Conservation (phyloP, 2,329 filamentous ascomycete species). For the Scopulariopsis brevicaulis region DNA sequence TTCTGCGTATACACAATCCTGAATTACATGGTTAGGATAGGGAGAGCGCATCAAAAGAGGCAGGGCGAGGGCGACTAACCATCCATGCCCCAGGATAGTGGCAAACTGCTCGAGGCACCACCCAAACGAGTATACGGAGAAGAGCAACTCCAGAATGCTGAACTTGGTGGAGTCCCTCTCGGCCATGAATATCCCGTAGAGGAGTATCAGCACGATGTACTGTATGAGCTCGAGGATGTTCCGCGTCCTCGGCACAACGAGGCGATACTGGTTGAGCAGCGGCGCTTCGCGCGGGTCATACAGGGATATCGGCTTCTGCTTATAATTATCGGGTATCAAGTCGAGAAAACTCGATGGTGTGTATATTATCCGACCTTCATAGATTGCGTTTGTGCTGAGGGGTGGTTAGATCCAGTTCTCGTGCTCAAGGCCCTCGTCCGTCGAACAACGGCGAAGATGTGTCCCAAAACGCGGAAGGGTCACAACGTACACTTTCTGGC, state of each 20-base stretch:
- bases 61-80: slow-evolving; percentile 22
- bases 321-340: slow-evolving; percentile 78
- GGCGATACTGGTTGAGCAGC: slow-evolving; percentile 71
- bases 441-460: neutral
- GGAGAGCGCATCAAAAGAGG: neutral
- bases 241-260: slow-evolving; percentile 70
- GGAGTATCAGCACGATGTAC: slow-evolving; percentile 54
- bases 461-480: slow-evolving; percentile 54
- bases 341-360: slow-evolving; percentile 74
- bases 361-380: slow-evolving; percentile 69
- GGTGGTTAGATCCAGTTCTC: neutral
- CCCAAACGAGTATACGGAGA: slow-evolving; percentile 63
- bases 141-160: slow-evolving; percentile 47
- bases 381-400: slow-evolving; percentile 59
- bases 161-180: slow-evolving; percentile 47
- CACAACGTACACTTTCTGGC: slow-evolving; percentile 54
- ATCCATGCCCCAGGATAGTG: slow-evolving; percentile 64
- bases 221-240: slow-evolving; percentile 66
- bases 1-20: slow-evolving; percentile 81
- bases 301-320: slow-evolving; percentile 68
- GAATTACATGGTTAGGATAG: neutral
- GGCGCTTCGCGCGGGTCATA: slow-evolving; percentile 70
- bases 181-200: slow-evolving; percentile 66
- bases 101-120: slow-evolving; percentile 73
- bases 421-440: too few species aligned